Evolutionary conservation across 2,329 filamentous ascomycete species (phyloP), one percentile per base, ranked within the genome.

Genomic region (Diaporthe sp.): DNA sequence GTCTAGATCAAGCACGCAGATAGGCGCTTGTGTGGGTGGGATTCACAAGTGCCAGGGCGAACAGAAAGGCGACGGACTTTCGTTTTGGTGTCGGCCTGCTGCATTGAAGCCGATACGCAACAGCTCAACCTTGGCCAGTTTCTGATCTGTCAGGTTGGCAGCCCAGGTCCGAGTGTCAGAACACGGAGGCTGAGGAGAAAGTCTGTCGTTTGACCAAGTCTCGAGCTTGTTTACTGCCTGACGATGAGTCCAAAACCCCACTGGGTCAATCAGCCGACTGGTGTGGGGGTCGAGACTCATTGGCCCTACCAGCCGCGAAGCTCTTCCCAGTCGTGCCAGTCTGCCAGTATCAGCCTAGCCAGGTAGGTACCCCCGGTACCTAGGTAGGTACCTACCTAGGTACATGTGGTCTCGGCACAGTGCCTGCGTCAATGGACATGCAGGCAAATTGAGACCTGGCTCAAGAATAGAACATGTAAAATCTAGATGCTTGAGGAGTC

Each of bases 211-310:
- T 35, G 42, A 30, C 30, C 61, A 50, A 50, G 30, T 66, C 30
- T 51, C 19, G 27, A 19, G 30, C 53, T 53, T 68, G 63, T 68
- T 68, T 68, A 68, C 63, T 68, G 47, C 39, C 63, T 68, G 63
- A 39, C 63, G 63, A 53, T 68, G 63, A 66, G 39, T 68, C 32
- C 44, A 68, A 53, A 53, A 68, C 63, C 47, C 63, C 47, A 68
- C 44, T 68, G 63, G 47, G 22, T 27, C 44, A 22, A n/a, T 68
- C 63, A 53, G 63, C 63, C 47, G 63, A 53, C 47, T 68, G 63
- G 47, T 50, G 63, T 37, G 63, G 44, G 61, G 63, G 32, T 68
- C 15, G 5, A 37, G 47, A 30, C 63, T 39, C 32, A 68, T 68
- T 68, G 63, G 63, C 63, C 13, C 22, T 53, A n/a, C 44, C 63